Evolutionary conservation across 495 filamentous ascomycete genomes (phyloP).

Genomic region (Cladorrhinum samala): DNA sequence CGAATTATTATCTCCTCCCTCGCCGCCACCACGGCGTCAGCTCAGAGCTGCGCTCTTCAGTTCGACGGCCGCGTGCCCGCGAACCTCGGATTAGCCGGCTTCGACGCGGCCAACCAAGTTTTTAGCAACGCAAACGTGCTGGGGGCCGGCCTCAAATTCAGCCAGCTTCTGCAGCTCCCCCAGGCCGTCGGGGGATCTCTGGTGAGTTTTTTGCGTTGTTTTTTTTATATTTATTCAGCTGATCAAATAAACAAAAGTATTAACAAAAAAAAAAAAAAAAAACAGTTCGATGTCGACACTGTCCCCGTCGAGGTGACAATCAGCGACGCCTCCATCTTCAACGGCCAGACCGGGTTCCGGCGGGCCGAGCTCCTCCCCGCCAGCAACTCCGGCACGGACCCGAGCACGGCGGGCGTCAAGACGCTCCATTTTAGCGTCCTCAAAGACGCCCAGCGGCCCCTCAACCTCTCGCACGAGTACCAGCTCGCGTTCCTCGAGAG

Average conservation of each 20-base stretch:
- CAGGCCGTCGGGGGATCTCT: constrained; percentile 17
- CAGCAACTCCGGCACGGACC: constrained; percentile 40
- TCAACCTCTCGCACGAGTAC: constrained; percentile 46
- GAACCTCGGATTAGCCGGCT: constrained; percentile 20
- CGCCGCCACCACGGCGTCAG: constrained; percentile 2
- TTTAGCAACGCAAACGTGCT: constrained; percentile 30
- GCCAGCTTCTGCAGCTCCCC: constrained; percentile 24
- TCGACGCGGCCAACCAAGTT: constrained; percentile 27
- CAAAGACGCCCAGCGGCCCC: constrained; percentile 33
- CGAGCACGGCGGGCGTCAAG: constrained; percentile 37
- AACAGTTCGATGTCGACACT: constrained; percentile 27
- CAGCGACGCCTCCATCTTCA: constrained; percentile 46
- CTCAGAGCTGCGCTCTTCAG: constrained; percentile 29
- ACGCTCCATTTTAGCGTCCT: constrained; percentile 45
- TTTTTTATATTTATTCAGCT: no score
- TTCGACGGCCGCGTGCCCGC: constrained; percentile 32
- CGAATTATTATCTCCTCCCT: not conserved
- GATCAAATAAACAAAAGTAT: no score
- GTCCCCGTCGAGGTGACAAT: constrained; percentile 30
- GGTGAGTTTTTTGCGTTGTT: constrained; percentile 7
- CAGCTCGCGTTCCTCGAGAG: constrained; percentile 45
- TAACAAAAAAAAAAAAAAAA: not conserved
- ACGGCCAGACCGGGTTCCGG: constrained; percentile 42
- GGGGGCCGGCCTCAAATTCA: constrained; percentile 25
- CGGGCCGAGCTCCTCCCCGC: constrained; percentile 41